These are phyloP conservation scores for Ilyonectria sp. DNA, from an alignment of 2,329 filamentous ascomycete genomes.

Conservation along the genomic window DNA sequence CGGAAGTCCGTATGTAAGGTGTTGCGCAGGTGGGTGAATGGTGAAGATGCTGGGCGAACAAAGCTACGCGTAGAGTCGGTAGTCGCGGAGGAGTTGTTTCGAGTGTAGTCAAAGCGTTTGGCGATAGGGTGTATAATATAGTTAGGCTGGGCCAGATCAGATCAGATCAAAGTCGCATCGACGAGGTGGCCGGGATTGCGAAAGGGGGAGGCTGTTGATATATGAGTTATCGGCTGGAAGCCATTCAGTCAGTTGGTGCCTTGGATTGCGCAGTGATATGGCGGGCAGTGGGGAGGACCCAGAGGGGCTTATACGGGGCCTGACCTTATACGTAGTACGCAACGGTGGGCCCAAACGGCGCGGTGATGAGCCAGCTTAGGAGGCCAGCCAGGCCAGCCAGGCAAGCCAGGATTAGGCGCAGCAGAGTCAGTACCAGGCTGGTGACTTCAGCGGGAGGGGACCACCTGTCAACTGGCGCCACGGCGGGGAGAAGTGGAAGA, in stretches of 20 bases:
- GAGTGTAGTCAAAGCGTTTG: constrained; percentile 21
- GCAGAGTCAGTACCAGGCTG: constrained; percentile 32
- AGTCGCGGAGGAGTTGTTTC: constrained; percentile 10
- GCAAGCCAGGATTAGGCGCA: constrained; percentile 13
- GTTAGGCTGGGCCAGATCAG: constrained; percentile 20
- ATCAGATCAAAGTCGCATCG: constrained; percentile 30
- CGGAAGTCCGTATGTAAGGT: constrained; percentile 1
- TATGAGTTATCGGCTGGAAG: constrained; percentile 36
- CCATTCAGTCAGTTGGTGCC: constrained; percentile 35
- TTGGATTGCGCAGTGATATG: constrained; percentile 45
- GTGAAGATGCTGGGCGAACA: constrained; percentile 15
- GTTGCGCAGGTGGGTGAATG: neutral
- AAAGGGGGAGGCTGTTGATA: constrained; percentile 38
- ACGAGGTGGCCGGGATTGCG: constrained; percentile 34
- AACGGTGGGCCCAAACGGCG: constrained; percentile 41
- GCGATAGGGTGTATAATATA: constrained; percentile 23
- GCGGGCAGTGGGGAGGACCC: constrained; percentile 40
- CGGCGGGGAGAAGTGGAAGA: constrained; percentile 45
- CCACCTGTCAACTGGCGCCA: constrained; percentile 49
- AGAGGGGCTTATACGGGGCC: constrained; percentile 44
- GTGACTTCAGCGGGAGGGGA: constrained; percentile 41
- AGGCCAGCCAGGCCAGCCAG: constrained; percentile 17
- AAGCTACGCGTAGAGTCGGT: neutral
- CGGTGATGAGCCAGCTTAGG: constrained; percentile 26
- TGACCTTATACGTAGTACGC: constrained; percentile 45